Base-by-base conservation (phyloP, 2,329 filamentous ascomycete species). In the Sporothrix humicola region DNA sequence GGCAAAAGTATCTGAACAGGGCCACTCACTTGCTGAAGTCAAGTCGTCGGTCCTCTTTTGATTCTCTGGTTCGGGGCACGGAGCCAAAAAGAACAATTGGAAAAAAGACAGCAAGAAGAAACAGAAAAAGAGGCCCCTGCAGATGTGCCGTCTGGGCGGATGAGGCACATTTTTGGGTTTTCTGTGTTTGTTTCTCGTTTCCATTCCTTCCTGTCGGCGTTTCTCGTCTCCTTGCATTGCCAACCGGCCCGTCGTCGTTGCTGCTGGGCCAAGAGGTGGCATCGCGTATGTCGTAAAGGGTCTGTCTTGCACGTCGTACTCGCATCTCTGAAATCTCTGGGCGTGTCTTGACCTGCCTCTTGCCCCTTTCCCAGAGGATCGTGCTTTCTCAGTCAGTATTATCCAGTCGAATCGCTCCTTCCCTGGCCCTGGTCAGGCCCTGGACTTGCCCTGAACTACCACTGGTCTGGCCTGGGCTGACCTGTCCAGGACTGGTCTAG, bases 221-320 rank as follows among this genome's bases (percentile, higher is more conserved):
- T 54, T 54, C 46, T 52, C n/a, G 8, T 50, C 10, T 8, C 44
- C 63, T 50, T 69, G 26, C 17, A 69, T 37, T 7, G 9, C 15
- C 23, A 69, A 44, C 17, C 50, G 66, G 66, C 66, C 66, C 17
- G 48, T 69, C 26, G 12, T 69, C 26, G 9, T 50, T 37, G 31
- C 26, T 48, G 37, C 20, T 65, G 31, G 50, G 65, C 65, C 66
- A 69, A 58, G 50, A 69, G 50, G 66, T 69, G 66, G 66, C 50
- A 69, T 69, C 66, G 50, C 31, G 66, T 26, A 31, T 52, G 48
- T 52, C 48, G 48, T 7, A 17, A 52, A 52, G 6, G 15, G 48
- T 52, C 13, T 20, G 6, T 20, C 15, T 2, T 20, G 15, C 13
- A n/a, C 23, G 23, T 26, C 23, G 23, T 26, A 26, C 59, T 44